Base-by-base conservation (phyloP, 2,329 filamentous ascomycete species). In the Trichoderma polysporum region DNA sequence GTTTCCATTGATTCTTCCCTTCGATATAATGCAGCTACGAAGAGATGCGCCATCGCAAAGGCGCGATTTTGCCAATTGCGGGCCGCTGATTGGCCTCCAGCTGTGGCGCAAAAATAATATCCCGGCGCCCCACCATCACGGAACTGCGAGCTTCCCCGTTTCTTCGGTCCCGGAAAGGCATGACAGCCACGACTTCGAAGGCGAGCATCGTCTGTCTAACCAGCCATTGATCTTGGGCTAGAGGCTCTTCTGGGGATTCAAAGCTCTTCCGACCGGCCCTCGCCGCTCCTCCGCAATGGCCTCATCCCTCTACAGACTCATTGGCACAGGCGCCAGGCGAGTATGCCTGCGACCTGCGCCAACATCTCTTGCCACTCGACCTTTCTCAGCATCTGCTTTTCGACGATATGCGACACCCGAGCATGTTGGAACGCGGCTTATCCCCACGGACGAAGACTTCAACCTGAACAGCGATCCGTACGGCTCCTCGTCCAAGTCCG, bases 321-420 rank as follows among this genome's bases (percentile, higher is more conserved):
- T 89, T 79, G 85, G 88, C 84, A 86, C 85, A 80, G 85, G 87
- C 79, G 89, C 89, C 80, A 89, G 87, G 82, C 88, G 89, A 74
- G 82, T 91, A 74, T 88, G 85, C 77, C 80, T 88, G 72, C 84
- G 81, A 70, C 83, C 78, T 70, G 73, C 74, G 71, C 61, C 79
- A 59, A 58, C 73, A 37, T 70, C 75, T 71, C 71, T 77, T 70
- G 74, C 78, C 71, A 76, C 82, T 73, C 86, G 91, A 72, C 82
- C 86, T 72, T 87, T 94, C 75, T 91, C 91, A 72, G 87, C 88
- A 71, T 85, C 90, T 19, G 78, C 83, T 66, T 78, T 86, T 70
- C 88, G 89, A 76, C 84, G 83, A 78, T 87, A 90, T 78, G 89
- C 89, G 73, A 83, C 88, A 69, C 80, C 85, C 70, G 75, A 80